Conservation (phyloP, 805 yeast species). For the Hanseniaspora taiwanica region DNA sequence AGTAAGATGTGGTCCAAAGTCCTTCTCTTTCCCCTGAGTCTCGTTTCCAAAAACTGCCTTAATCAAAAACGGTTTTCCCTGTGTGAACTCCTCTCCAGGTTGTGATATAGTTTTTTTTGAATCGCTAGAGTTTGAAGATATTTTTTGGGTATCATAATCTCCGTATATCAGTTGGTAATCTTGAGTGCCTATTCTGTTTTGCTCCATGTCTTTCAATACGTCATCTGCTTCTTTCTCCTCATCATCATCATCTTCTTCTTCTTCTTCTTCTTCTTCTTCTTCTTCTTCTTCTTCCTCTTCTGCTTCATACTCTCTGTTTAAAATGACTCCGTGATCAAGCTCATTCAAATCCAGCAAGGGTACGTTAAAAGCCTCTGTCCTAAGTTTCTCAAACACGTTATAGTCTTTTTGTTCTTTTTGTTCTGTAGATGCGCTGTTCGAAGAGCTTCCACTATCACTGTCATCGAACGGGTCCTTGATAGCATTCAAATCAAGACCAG, state of each 20-base stretch:
- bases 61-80: neutral
- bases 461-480: slow-evolving; percentile 28
- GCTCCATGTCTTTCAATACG: too few relatives aligned
- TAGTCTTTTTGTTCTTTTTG: neutral
- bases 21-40: neutral
- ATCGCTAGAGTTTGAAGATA: neutral
- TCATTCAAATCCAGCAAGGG: neutral
- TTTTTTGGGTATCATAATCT: neutral
- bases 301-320: neutral
- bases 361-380: neutral
- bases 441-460: neutral
- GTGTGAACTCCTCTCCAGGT: neutral
- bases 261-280: slow-evolving; percentile 1
- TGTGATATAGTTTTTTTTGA: neutral
- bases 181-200: neutral
- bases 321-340: neutral
- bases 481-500: slow-evolving; percentile 20
- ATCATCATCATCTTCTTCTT: neutral
- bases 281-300: neutral
- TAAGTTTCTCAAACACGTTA: neutral
- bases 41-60: neutral
- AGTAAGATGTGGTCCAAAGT: too few relatives aligned
- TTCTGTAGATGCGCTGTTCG: neutral
- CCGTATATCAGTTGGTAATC: neutral
- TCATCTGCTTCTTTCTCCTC: too few relatives aligned